Evolutionary conservation across 164 flowering plant species (phyloP).

Genomic region (Vitis vinifera): DNA sequence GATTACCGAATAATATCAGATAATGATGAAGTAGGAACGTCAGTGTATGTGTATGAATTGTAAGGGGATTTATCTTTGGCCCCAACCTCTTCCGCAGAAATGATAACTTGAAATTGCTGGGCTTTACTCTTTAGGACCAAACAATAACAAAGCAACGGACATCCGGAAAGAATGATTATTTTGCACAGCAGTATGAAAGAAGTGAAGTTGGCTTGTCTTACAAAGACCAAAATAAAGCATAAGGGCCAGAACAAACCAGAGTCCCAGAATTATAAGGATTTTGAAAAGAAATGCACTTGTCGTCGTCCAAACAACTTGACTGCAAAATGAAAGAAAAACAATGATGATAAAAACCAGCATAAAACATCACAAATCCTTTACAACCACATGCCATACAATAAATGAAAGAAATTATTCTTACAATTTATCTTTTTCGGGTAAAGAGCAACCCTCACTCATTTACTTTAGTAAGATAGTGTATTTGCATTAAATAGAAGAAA

Average conservation of each 20-base stretch:
- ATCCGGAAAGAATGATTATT: neutral
- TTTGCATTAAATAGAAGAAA: no score
- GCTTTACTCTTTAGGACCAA: conserved; percentile 17
- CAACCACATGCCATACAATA: neutral
- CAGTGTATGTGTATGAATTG: conserved; percentile 42
- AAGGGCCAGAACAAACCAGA: conserved; percentile 38
- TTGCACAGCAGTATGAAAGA: no score
- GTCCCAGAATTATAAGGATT: conserved; percentile 31
- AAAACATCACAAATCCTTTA: no score
- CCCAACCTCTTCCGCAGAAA: conserved; percentile 64
- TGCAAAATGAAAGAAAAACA: conserved; percentile 23
- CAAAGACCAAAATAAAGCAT: neutral
- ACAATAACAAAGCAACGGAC: neutral
- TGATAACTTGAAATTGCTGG: conserved; percentile 40
- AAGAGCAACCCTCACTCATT: no score
- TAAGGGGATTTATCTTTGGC: conserved; percentile 61
- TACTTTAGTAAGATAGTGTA: no score
- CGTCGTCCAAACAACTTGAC: conserved; percentile 37
- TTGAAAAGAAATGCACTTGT: conserved; percentile 38
- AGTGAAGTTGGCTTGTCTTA: neutral
- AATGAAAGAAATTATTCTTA: no score
- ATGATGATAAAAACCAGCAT: neutral
- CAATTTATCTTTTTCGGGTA: no score
- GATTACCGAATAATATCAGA: conserved; percentile 59
- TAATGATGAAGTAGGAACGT: conserved; percentile 47